Percentiles rank a stretch among this genome's conserved stretches.
Conservation (phyloP, 2,329 filamentous ascomycete genomes). For the Exophiala phaeomuriformis region DNA sequence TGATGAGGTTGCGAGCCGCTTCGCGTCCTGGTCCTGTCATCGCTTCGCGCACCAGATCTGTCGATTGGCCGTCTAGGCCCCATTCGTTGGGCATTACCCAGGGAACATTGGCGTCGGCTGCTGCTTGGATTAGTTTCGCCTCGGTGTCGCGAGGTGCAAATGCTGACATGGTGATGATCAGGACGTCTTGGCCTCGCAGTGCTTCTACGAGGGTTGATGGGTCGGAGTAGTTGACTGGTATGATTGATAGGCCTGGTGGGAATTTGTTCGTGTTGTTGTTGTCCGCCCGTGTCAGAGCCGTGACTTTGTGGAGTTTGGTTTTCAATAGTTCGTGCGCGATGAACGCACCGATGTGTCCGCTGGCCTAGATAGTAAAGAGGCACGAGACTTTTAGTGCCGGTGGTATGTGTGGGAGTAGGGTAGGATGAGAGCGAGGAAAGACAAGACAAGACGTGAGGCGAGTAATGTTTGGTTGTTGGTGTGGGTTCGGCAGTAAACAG, state of each 20-base stretch:
- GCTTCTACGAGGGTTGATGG: slow-evolving; percentile 43
- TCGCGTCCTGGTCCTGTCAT: slow-evolving; percentile 30
- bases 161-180: slow-evolving; percentile 50
- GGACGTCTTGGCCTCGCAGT: slow-evolving; percentile 49
- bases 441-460: too few relatives aligned
- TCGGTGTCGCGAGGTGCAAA: slow-evolving; percentile 43
- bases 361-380: slow-evolving; percentile 35
- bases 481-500: too few relatives aligned
- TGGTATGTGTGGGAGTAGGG: not conserved
- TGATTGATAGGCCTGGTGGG: slow-evolving; percentile 38
- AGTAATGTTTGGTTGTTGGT: too few relatives aligned
- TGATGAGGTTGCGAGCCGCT: slow-evolving; percentile 35
- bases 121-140: slow-evolving; percentile 47
- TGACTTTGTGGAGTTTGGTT: slow-evolving; percentile 46
- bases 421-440: slow-evolving; percentile 20
- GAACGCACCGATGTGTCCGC: slow-evolving; percentile 44
- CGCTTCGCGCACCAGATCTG: slow-evolving; percentile 31
- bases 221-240: slow-evolving; percentile 41
- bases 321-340: slow-evolving; percentile 35
- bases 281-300: slow-evolving; percentile 45
- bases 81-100: slow-evolving; percentile 51
- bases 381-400: not conserved
- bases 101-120: slow-evolving; percentile 48
- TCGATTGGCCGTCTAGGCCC: slow-evolving; percentile 31
- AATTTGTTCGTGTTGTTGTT: slow-evolving; percentile 35